Base-by-base conservation (phyloP, 2,329 filamentous ascomycete genomes). In the Fusarium bulbicola region DNA sequence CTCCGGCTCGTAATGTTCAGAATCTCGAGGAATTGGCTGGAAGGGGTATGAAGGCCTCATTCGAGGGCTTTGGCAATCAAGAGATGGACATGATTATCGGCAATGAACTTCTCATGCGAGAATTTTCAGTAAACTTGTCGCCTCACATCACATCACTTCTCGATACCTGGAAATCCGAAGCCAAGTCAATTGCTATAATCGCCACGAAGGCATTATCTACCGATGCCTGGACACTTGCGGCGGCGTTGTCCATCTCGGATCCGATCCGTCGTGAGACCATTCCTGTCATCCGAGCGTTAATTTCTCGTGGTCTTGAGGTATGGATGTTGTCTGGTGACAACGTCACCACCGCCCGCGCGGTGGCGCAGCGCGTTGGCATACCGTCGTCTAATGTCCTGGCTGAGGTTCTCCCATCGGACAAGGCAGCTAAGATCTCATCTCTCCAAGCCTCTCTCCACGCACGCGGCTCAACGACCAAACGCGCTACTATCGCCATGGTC, bases 311-410 rank as follows among this genome's bases (percentile, higher is more conserved):
- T 26, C 91, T 93, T 52, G 89, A 91, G 37, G 92, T 97, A 8
- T 97, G 92, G 90, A 97, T 98, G 94, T 91, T 97, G 42, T 97
- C 94, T 0, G 95, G 95, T 36, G 95, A 98, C 84, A 97, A 97
- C 78, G 84, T 86, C n/a, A 91, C 86, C n/a, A 98, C 95, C 1
- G 95, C 95, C 5, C 86, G 88, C 26, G 94, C 94, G 0, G 93
- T 98, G 6, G 95, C 93, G 2, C 83, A 86, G 5, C 89, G 90
- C 77, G 86, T 97, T 24, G 93, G 93, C 28, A 97, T 98, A 72
- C 87, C 90, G 0, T 77, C 85, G 2, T 83, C 86, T 61, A 93
- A 97, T 79, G 92, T 98, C 73, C 93, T 97, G 70, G 94, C 95
- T 16, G 94, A 94, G 72, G 94, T 97, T 9, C 89, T 97, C 16